A percentile compares a stretch with the other conserved stretches of the same genome.
These are phyloP conservation scores for Naegleria gruberi DNA, from an alignment of 208 protist genomes.

Conservation along the genomic window DNA sequence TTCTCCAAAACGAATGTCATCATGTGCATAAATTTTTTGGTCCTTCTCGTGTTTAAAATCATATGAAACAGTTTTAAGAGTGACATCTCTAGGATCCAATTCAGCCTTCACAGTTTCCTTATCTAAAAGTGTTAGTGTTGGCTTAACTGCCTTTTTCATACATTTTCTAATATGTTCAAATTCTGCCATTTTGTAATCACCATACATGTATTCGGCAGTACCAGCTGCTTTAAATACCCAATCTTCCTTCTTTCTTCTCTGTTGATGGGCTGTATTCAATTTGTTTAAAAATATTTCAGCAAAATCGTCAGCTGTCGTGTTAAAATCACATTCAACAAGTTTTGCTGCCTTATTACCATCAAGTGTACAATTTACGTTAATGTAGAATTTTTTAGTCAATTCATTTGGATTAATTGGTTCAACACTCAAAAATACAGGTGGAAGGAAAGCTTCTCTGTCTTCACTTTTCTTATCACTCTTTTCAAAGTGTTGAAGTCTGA, in stretches of 20 bases:
- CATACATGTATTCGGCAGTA: constrained; percentile 18
- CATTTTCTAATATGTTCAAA: not conserved
- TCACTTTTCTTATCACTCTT: not conserved
- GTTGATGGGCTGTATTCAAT: not conserved
- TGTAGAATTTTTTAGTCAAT: not conserved
- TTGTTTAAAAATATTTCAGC: not conserved
- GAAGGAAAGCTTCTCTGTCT: not conserved
- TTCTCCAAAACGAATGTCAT: not conserved
- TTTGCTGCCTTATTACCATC: not conserved
- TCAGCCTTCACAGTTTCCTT: constrained; percentile 3
- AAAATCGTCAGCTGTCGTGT: not conserved
- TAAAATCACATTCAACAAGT: not conserved
- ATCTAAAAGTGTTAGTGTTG: not conserved
- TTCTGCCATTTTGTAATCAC: not conserved
- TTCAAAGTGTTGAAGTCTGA: not conserved
- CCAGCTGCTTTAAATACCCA: constrained; percentile 19
- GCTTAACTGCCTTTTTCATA: not conserved
- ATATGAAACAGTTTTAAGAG: not conserved
- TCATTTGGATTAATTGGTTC: not conserved
- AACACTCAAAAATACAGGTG: not conserved
- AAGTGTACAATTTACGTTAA: not conserved
- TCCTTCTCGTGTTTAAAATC: constrained; percentile 5
- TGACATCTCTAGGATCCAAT: not conserved
- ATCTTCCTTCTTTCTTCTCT: not conserved
- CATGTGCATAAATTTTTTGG: not conserved